Evolutionary conservation across 257 asterid genomes (phyloP).

Genomic region (Salvia splendens): DNA sequence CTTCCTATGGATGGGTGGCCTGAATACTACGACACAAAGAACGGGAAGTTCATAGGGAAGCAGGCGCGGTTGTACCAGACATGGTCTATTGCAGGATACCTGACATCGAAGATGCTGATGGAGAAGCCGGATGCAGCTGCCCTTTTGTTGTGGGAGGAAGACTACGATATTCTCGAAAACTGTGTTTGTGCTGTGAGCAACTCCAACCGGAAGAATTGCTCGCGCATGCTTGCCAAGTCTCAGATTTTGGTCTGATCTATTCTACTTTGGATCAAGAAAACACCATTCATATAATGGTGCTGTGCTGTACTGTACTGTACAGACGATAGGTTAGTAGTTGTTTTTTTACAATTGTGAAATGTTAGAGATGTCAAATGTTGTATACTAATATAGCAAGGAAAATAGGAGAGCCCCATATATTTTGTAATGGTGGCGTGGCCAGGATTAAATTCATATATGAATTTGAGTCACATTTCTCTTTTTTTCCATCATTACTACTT

Average conservation of each 20-base stretch:
- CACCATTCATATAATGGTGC: no score
- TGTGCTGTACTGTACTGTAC: slow-evolving; percentile 26
- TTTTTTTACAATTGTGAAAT: no score
- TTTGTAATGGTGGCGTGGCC: no score
- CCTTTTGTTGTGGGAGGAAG: slow-evolving; percentile 79
- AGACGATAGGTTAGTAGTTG: not conserved
- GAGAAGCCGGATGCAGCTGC: slow-evolving; percentile 74
- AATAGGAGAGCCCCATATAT: no score
- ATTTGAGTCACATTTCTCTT: no score
- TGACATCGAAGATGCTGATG: slow-evolving; percentile 78
- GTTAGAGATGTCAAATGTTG: no score
- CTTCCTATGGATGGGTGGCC: slow-evolving; percentile 75
- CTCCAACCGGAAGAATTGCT: slow-evolving; percentile 69
- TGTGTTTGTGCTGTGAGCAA: slow-evolving; percentile 75
- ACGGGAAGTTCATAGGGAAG: slow-evolving; percentile 77
- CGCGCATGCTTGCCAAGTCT: slow-evolving; percentile 75
- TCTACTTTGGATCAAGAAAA: not conserved
- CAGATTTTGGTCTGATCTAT: slow-evolving; percentile 67
- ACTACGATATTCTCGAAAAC: slow-evolving; percentile 78
- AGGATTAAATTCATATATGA: no score
- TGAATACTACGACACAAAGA: slow-evolving; percentile 77
- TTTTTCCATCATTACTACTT: no score
- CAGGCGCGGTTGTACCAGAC: slow-evolving; percentile 84
- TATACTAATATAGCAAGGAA: no score
- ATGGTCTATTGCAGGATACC: slow-evolving; percentile 82